Base-by-base conservation (phyloP, 805 yeast species). In the Barnettozyma sucrosica region DNA sequence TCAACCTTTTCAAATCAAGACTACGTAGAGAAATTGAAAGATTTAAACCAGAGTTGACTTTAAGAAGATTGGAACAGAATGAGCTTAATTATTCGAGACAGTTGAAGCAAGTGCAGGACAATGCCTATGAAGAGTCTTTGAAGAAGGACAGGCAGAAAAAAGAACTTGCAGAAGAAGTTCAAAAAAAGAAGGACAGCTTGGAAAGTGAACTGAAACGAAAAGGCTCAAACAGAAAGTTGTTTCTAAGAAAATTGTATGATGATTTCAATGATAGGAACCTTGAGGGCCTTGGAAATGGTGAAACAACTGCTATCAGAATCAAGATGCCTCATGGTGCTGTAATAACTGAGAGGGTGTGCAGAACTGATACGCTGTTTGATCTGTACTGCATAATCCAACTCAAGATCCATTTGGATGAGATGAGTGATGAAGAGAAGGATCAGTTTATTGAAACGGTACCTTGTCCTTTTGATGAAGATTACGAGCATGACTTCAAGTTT, bases 41-140 rank as follows among this genome's bases (percentile, higher is more conserved):
- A 49, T 84, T 76, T 61, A 79, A 75, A 44, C 81, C 83, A 0
- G 89, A 85, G 55, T 63, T 85, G 45, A 62, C 75, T 1, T 67
- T 77, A 5, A 85, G 82, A 44, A 70, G 84, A 50, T 64, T 70
- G 6, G 92, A 85, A 56, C 74, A 75, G 43, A 73, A 79, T 48
- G 87, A 84, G 49, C 66, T 79, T 43, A 77, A 75, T 39, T 63
- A 75, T 51, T 72, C 82, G 32, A 79, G 89, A 57, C 66, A 75
- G 25, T 66, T 85, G 18, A 74, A 79, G 53, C 75, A 77, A 54
- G 74, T 79, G 52, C 93, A 85, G 62, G 89, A 85, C 54, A 66
- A 69, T 43, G 88, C 87, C 18, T 86, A 80, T 57, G 74, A 79
- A 53, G 75, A 72, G 51, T 80, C 89, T 0, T 65, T 85, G 44